These are phyloP conservation scores for Monosporascus sp. DNA, from an alignment of 2,329 filamentous ascomycete genomes.

Conservation along the genomic window DNA sequence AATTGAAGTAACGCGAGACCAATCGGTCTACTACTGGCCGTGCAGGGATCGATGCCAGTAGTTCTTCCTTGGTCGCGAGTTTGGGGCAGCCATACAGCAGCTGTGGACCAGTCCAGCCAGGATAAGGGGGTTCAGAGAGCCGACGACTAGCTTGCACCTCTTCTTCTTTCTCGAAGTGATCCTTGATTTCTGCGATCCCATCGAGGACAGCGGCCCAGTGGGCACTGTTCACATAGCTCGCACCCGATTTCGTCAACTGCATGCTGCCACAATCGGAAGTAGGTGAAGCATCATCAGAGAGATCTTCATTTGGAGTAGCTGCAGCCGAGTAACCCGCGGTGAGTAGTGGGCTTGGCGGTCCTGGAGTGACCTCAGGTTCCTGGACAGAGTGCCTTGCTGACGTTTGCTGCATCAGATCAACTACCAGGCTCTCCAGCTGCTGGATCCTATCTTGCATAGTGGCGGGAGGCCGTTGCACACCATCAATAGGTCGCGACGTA, in stretches of 20 bases:
- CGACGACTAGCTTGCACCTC: constrained; percentile 14
- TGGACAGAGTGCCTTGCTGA: background rate
- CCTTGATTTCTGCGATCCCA: constrained; percentile 13
- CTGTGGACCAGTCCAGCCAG: constrained; percentile 5
- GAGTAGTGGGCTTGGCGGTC: background rate
- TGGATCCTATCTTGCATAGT: constrained; percentile 17
- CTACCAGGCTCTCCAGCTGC: constrained; percentile 27
- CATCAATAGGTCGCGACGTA: constrained; percentile 4
- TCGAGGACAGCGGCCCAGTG: constrained; percentile 16
- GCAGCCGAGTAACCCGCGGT: too few relatives aligned
- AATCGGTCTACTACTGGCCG: constrained; percentile 28
- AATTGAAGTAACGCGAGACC: constrained; percentile 32
- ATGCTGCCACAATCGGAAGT: background rate
- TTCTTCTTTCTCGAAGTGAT: constrained; percentile 5
- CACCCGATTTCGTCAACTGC: background rate
- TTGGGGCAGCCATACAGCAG: constrained; percentile 11
- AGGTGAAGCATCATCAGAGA: too few relatives aligned
- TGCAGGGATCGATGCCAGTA: constrained; percentile 28
- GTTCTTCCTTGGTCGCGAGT: constrained; percentile 22
- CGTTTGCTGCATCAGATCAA: constrained; percentile 20
- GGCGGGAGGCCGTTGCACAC: constrained; percentile 1
- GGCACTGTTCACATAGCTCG: background rate
- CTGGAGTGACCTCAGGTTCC: background rate
- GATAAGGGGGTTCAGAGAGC: constrained; percentile 11
- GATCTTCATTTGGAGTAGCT: too few relatives aligned